A percentile compares a stretch with the other conserved stretches of the same genome.
Evolutionary conservation across 176 grass and related monocot species (phyloP).

Genomic region (Triticum aestivum): DNA sequence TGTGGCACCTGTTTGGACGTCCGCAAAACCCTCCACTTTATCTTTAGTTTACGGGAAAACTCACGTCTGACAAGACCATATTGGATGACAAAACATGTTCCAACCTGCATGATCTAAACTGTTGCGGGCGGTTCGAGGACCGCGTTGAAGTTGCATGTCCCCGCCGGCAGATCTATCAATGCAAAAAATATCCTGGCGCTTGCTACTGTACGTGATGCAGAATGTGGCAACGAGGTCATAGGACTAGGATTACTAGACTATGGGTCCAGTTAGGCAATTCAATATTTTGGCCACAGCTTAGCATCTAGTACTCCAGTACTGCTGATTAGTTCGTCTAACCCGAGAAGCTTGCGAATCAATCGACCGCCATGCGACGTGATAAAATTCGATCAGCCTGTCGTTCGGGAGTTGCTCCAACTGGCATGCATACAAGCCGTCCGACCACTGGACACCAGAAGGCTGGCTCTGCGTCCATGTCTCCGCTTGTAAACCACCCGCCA

Average conservation of each 20-base stretch:
- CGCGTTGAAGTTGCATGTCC: not conserved
- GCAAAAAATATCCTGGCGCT: not conserved
- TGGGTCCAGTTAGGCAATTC: not conserved
- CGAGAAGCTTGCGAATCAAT: not conserved
- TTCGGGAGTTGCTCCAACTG: not conserved
- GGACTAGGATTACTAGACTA: not conserved
- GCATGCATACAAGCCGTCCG: not conserved
- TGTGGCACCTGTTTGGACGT: too few species aligned
- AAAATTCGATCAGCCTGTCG: not conserved
- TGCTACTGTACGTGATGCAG: not conserved
- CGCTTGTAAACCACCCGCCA: too few species aligned
- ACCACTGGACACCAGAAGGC: not conserved
- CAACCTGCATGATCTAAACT: rapidly evolving
- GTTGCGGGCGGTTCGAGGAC: too few species aligned
- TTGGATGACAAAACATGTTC: too few species aligned
- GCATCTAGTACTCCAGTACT: not conserved
- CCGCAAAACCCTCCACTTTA: too few species aligned
- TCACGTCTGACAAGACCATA: too few species aligned
- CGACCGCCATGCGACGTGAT: not conserved
- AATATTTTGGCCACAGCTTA: not conserved
- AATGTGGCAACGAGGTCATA: not conserved
- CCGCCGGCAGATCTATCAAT: not conserved
- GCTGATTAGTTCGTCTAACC: not conserved
- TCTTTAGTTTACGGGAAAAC: too few species aligned
- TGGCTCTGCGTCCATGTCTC: not conserved